These are phyloP conservation scores for Flaveria ramosissima DNA, from an alignment of 129 eudicot genomes.

Conservation along the genomic window DNA sequence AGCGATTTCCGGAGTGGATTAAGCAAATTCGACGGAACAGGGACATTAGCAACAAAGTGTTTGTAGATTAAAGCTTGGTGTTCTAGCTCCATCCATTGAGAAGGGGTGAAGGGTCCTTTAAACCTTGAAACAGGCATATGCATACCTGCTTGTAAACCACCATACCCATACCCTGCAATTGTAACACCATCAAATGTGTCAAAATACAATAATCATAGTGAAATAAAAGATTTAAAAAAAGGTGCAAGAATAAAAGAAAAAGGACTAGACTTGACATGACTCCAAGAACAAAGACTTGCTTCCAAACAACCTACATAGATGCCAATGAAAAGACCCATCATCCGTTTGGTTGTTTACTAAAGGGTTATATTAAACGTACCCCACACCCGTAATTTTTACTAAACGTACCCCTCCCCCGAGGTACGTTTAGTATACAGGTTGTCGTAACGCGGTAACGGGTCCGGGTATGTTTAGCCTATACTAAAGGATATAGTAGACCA, in stretches of 20 bases:
- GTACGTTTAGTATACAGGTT: too few relatives aligned
- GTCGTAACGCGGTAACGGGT: too few relatives aligned
- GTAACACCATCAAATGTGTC: constrained; percentile 1
- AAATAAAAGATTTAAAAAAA: background rate
- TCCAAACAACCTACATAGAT: constrained; percentile 32
- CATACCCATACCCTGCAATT: constrained; percentile 59
- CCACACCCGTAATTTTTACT: too few relatives aligned
- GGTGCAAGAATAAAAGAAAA: background rate
- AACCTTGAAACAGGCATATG: constrained; percentile 56
- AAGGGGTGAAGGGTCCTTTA: constrained; percentile 82
- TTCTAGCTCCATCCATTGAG: constrained; percentile 92
- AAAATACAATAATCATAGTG: background rate
- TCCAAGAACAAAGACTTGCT: constrained; percentile 33
- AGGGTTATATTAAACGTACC: too few relatives aligned
- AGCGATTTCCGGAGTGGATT: constrained; percentile 66
- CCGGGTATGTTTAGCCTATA: too few relatives aligned
- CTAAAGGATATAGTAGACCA: background rate
- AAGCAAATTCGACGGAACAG: constrained; percentile 78
- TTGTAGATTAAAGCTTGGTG: constrained; percentile 92
- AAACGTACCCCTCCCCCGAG: too few relatives aligned
- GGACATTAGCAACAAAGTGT: constrained; percentile 77
- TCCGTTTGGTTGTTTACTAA: background rate
- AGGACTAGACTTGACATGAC: constrained; percentile 34
- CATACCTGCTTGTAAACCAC: constrained; percentile 51
- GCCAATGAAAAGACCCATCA: constrained; percentile 42